Percentiles rank a stretch among this genome's conserved stretches.
Evolutionary conservation across 371 early-diverging fungal genomes (phyloP).

Genomic region (Saksenaea vasiformis): DNA sequence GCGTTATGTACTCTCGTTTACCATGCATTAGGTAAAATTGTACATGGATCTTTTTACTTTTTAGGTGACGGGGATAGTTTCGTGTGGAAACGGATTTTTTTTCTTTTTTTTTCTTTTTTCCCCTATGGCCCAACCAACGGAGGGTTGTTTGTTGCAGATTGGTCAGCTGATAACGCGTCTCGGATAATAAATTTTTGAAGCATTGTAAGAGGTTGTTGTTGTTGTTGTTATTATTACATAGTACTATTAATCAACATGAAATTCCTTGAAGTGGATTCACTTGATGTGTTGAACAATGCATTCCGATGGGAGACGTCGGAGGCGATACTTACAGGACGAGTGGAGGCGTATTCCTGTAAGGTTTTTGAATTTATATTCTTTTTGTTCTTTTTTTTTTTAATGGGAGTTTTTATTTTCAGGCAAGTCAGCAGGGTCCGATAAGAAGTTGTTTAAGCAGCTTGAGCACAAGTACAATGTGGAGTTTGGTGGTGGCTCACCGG

Average conservation of each 20-base stretch:
- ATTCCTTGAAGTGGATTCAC: slow-evolving; percentile 49
- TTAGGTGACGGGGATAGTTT: no score
- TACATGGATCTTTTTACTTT: no score
- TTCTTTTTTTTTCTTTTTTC: no score
- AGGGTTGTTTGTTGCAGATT: no score
- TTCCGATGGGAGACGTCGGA: slow-evolving; percentile 67
- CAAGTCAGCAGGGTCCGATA: slow-evolving; percentile 84
- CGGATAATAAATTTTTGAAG: no score
- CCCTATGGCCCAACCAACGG: no score
- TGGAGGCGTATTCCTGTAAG: slow-evolving; percentile 92
- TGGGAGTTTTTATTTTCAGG: slow-evolving; percentile 46
- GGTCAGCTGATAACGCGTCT: no score
- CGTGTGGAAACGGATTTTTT: no score
- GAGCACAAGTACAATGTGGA: slow-evolving; percentile 73
- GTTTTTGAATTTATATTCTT: background rate
- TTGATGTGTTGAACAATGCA: slow-evolving; percentile 59
- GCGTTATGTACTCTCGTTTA: no score
- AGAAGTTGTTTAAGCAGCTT: slow-evolving; percentile 77
- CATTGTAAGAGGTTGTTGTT: no score
- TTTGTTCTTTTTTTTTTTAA: background rate
- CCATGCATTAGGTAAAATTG: no score
- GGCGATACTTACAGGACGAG: slow-evolving; percentile 67
- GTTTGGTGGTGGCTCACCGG: slow-evolving; percentile 45
- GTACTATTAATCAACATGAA: slow-evolving; percentile 42
- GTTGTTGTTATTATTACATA: no score